phyloP scores from a whole-genome alignment of 306 rosid species.

The Vigna trinervia region DNA sequence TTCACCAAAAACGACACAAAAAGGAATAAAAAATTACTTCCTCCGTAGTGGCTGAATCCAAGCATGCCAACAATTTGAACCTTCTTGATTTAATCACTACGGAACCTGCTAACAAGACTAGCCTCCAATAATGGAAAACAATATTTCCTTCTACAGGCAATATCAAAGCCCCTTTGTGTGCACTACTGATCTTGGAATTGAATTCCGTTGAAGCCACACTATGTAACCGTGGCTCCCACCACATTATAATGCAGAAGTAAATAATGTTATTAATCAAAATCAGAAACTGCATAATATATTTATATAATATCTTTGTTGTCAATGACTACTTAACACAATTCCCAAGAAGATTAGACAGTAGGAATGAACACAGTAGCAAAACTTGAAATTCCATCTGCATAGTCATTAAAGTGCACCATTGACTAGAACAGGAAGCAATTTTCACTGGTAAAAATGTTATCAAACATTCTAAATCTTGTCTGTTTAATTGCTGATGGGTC shows the following conservation, averaged over 20 bases:
- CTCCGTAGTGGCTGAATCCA: no score
- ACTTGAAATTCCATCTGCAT: slow-evolving; percentile 70
- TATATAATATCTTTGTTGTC: slow-evolving; percentile 54
- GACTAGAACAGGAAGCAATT: slow-evolving; percentile 64
- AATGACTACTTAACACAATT: slow-evolving; percentile 68
- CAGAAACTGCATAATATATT: slow-evolving; percentile 47
- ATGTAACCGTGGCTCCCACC: slow-evolving; percentile 22
- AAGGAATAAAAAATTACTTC: neutral
- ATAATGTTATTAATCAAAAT: slow-evolving; percentile 44
- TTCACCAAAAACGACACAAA: slow-evolving; percentile 19
- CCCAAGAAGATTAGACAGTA: slow-evolving; percentile 58
- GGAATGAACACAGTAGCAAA: slow-evolving; percentile 64
- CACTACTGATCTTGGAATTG: slow-evolving; percentile 13
- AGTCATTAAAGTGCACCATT: slow-evolving; percentile 70
- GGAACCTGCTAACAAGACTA: no score
- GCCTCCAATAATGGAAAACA: no score
- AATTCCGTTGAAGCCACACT: slow-evolving; percentile 16
- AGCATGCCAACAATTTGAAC: slow-evolving; percentile 37
- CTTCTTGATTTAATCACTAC: neutral
- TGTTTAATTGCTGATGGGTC: slow-evolving; percentile 44
- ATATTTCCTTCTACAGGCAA: neutral
- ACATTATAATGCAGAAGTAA: slow-evolving; percentile 33
- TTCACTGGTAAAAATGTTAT: slow-evolving; percentile 58
- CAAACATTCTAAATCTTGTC: slow-evolving; percentile 58
- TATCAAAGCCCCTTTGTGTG: slow-evolving; percentile 27